phyloP scores from a whole-genome alignment of 1,284 basidiomycete species.

The Ganoderma multipileum region DNA sequence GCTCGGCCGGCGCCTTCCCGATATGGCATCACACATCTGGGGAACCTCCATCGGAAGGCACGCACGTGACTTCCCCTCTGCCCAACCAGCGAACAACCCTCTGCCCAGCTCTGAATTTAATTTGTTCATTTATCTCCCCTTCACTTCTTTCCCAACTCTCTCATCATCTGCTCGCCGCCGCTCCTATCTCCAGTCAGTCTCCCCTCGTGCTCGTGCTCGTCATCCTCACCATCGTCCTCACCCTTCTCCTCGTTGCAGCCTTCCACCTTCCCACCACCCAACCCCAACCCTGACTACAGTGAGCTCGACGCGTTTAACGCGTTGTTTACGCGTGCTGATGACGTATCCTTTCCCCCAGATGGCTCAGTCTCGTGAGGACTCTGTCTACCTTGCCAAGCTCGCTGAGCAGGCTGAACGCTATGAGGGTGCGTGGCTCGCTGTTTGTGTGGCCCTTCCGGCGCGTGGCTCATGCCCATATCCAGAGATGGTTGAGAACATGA shows the following conservation, averaged over 20 bases:
- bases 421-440: slow-evolving; percentile 73
- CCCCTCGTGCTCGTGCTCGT: slow-evolving; percentile 40
- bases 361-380: slow-evolving; percentile 93
- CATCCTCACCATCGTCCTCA: slow-evolving; percentile 45
- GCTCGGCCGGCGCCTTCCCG: slow-evolving; percentile 25
- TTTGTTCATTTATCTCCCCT: slow-evolving; percentile 53
- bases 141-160: slow-evolving; percentile 51
- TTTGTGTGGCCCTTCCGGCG: slow-evolving; percentile 16
- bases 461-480: slow-evolving; percentile 32
- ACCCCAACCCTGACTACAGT: slow-evolving; percentile 40
- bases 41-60: slow-evolving; percentile 32
- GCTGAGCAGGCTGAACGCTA: slow-evolving; percentile 99
- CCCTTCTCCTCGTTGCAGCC: slow-evolving; percentile 30
- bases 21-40: slow-evolving; percentile 28
- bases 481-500: slow-evolving; percentile 99
- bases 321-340: slow-evolving; percentile 36
- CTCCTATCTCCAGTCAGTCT: slow-evolving; percentile 42
- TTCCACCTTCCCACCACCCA: slow-evolving; percentile 30
- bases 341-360: slow-evolving; percentile 53
- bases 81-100: slow-evolving; percentile 49
- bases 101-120: slow-evolving; percentile 58
- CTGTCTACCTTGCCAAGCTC: slow-evolving; percentile 99
- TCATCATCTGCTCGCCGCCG: slow-evolving; percentile 45
- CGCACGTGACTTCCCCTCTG: slow-evolving; percentile 43
- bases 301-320: slow-evolving; percentile 39